A percentile compares a stretch with the other conserved stretches of the same genome.
Evolutionary conservation across 2,329 filamentous ascomycete genomes (phyloP).

Genomic region (Colletotrichum aenigma): DNA sequence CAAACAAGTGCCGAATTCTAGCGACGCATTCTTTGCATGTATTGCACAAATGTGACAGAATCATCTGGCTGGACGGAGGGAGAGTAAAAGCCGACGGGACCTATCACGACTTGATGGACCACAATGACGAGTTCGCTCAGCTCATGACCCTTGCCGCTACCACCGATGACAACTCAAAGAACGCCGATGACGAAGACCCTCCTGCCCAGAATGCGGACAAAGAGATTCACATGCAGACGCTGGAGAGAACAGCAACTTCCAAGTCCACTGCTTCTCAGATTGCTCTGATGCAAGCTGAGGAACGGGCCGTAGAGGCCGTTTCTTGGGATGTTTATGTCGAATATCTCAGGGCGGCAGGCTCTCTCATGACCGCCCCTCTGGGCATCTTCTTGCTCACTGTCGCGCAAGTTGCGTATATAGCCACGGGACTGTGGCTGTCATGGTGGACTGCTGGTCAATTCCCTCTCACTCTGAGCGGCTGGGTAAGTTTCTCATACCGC

Average conservation of each 20-base stretch:
- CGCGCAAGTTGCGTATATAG: conserved; percentile 74
- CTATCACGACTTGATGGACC: conserved; percentile 82
- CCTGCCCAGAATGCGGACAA: conserved; percentile 32
- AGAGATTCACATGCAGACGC: conserved; percentile 51
- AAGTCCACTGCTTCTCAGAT: not conserved
- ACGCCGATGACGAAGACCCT: conserved; percentile 7
- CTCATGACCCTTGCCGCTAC: conserved; percentile 72
- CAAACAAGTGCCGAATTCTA: conserved; percentile 85
- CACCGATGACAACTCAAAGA: not conserved
- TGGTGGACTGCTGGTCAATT: conserved; percentile 85
- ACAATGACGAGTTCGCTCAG: conserved; percentile 75
- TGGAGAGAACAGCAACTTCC: conserved; percentile 57
- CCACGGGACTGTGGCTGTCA: conserved; percentile 74
- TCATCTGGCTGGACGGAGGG: conserved; percentile 90
- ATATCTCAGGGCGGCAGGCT: conserved; percentile 78
- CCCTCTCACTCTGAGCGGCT: conserved; percentile 24
- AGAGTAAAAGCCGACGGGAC: conserved; percentile 84
- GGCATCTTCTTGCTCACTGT: conserved; percentile 66
- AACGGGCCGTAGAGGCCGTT: conserved; percentile 75
- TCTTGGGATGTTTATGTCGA: conserved; percentile 79
- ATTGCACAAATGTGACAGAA: conserved; percentile 85
- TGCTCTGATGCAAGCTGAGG: conserved; percentile 72
- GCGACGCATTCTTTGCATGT: conserved; percentile 96
- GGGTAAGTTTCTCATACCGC: not conserved
- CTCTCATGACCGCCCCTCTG: conserved; percentile 70